Conservation (phyloP, 306 rosid genomes). For the Biancaea sappan region DNA sequence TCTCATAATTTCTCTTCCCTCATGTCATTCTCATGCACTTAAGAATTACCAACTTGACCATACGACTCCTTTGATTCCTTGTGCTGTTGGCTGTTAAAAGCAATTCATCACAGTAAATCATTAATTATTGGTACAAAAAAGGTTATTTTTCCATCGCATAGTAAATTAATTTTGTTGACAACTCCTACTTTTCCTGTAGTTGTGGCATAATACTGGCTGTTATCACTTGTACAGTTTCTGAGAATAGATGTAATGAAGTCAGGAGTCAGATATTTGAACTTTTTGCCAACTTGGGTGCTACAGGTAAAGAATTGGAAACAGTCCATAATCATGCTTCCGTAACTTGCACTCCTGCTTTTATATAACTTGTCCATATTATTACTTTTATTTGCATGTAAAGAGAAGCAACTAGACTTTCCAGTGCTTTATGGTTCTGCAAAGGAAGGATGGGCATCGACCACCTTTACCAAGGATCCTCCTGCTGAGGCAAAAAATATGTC, state of each 20-base stretch:
- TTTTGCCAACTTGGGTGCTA: slow-evolving; percentile 95
- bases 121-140: not conserved
- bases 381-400: slow-evolving; percentile 43
- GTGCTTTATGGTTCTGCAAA: slow-evolving; percentile 98
- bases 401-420: slow-evolving; percentile 98
- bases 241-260: slow-evolving; percentile 89
- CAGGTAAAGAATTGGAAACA: slow-evolving; percentile 53
- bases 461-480: slow-evolving; percentile 89
- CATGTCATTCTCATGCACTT: not conserved
- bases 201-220: slow-evolving; percentile 27
- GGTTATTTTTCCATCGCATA: not conserved
- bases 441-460: slow-evolving; percentile 95
- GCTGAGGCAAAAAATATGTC: slow-evolving; percentile 85
- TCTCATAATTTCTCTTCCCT: not conserved
- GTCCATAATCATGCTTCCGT: slow-evolving; percentile 1
- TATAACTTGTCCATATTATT: no score
- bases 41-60: not conserved
- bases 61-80: no score
- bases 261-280: slow-evolving; percentile 93
- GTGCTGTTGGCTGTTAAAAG: not conserved
- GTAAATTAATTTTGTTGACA: no score
- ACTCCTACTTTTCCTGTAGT: not conserved
- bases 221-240: slow-evolving; percentile 63
- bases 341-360: slow-evolving; percentile 9
- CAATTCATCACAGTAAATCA: not conserved